A percentile compares a stretch with the other conserved stretches of the same genome.
Evolutionary conservation across 2,329 filamentous ascomycete genomes (phyloP).

Genomic region (Phoma sp.): DNA sequence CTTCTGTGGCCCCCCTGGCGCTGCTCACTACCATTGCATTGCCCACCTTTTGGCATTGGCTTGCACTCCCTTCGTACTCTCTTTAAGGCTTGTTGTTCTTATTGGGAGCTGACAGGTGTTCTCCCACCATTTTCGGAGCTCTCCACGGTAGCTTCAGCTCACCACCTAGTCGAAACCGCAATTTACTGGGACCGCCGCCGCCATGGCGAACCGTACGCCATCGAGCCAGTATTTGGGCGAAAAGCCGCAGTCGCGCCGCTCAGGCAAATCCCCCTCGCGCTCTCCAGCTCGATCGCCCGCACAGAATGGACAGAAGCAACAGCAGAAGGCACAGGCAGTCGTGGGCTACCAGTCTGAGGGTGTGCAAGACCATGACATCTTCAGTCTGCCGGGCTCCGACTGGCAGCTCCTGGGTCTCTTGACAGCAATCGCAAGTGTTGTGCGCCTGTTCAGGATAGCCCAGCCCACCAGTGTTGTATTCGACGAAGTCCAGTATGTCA

Average conservation of each 20-base stretch:
- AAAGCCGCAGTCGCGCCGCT: conserved; percentile 39
- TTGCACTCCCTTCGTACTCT: conserved; percentile 43
- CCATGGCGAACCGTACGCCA: conserved; percentile 45
- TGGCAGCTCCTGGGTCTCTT: conserved; percentile 77
- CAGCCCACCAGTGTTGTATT: conserved; percentile 97
- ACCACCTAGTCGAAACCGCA: conserved; percentile 28
- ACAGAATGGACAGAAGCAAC: conserved; percentile 35
- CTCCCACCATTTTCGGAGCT: conserved; percentile 19
- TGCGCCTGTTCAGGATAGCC: conserved; percentile 94
- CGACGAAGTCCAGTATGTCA: conserved; percentile 96
- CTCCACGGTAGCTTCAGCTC: conserved; percentile 19
- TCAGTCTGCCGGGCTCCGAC: conserved; percentile 81
- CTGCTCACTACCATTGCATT: conserved; percentile 30
- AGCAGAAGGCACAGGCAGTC: conserved; percentile 39
- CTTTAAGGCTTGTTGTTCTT: conserved; percentile 34
- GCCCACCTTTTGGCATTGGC: conserved; percentile 29
- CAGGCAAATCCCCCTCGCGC: conserved; percentile 45
- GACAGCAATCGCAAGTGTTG: conserved; percentile 75
- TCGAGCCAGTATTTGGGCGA: conserved; percentile 40
- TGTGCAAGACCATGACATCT: conserved; percentile 88
- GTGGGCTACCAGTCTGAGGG: conserved; percentile 75
- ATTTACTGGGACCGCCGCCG: conserved; percentile 32
- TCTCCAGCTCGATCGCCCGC: conserved; percentile 30
- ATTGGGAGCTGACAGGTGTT: conserved; percentile 16
- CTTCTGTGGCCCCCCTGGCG: conserved; percentile 29